Percentiles rank a stretch among this genome's conserved stretches.
These are phyloP conservation scores for Fusarium decemcellulare DNA, from an alignment of 2,329 filamentous ascomycete genomes.

Conservation along the genomic window DNA sequence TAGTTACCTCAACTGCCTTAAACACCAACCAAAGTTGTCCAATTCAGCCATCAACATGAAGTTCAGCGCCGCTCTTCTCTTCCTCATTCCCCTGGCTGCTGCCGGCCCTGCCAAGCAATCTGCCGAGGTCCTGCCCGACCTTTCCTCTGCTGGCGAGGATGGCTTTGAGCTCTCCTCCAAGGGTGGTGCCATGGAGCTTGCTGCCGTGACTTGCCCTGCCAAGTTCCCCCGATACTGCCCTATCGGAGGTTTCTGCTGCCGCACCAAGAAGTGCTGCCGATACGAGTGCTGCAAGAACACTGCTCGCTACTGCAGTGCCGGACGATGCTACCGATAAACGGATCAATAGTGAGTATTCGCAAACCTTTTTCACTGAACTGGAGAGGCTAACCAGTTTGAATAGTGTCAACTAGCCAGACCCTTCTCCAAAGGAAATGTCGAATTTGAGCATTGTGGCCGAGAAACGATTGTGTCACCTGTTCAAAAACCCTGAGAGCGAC, in stretches of 20 bases:
- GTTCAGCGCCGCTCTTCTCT: constrained; percentile 11
- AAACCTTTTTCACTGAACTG: too few species aligned
- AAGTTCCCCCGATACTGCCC: constrained; percentile 31
- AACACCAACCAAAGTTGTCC: neutral
- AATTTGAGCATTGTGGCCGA: too few species aligned
- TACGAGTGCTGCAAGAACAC: constrained; percentile 33
- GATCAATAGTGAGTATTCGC: neutral
- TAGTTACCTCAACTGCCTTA: rapidly evolving
- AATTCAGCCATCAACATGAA: constrained; percentile 15
- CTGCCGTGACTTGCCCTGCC: constrained; percentile 25
- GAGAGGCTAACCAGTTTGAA: too few species aligned
- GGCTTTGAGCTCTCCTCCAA: constrained; percentile 12
- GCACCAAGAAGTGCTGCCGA: constrained; percentile 30
- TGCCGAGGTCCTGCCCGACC: constrained; percentile 24
- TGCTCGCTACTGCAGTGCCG: constrained; percentile 26
- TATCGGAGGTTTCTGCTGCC: constrained; percentile 25
- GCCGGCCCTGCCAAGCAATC: constrained; percentile 19
- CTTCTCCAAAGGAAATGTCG: too few species aligned
- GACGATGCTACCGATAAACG: constrained; percentile 24
- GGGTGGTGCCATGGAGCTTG: constrained; percentile 2
- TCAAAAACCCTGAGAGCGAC: too few species aligned
- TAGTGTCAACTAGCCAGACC: too few species aligned
- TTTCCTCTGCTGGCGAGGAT: constrained; percentile 9
- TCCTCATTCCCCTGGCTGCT: constrained; percentile 18
- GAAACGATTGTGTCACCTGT: too few species aligned